phyloP scores from a whole-genome alignment of 495 filamentous ascomycete species.

The Penicillium paradoxum region DNA sequence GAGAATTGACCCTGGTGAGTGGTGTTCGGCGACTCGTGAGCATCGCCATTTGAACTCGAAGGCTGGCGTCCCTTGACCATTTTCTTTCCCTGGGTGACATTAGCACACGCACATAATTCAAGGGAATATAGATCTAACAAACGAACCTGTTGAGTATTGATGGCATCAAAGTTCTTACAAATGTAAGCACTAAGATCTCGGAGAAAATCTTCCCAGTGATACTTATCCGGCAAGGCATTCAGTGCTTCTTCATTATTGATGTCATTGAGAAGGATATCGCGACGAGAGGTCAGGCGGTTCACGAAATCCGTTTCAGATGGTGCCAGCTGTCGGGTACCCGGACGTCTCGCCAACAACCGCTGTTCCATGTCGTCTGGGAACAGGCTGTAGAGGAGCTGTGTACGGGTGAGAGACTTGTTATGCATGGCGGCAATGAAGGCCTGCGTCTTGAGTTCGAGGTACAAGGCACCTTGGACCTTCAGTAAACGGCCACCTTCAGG shows the following conservation, averaged over 20 bases:
- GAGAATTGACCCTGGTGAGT: conserved; percentile 46
- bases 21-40: conserved; percentile 33
- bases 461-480: conserved; percentile 65
- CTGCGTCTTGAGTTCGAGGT: conserved; percentile 82
- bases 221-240: conserved; percentile 64
- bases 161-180: conserved; percentile 64
- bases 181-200: conserved; percentile 69
- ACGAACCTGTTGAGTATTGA: conserved; percentile 51
- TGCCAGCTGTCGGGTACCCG: conserved; percentile 58
- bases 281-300: conserved; percentile 55
- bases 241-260: conserved; percentile 57
- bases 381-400: conserved; percentile 64
- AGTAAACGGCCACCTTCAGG: conserved; percentile 67
- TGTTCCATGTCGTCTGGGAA: conserved; percentile 69
- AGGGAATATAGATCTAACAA: neutral
- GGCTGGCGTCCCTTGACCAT: conserved; percentile 39
- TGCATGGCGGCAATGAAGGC: conserved; percentile 70
- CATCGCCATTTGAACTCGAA: conserved; percentile 39
- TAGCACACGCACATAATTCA: conserved; percentile 10
- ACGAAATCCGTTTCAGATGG: conserved; percentile 73
- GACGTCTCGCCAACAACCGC: conserved; percentile 57
- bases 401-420: conserved; percentile 57
- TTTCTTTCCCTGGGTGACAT: conserved; percentile 37
- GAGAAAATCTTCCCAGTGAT: conserved; percentile 75
- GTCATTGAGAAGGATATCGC: conserved; percentile 61